These are phyloP conservation scores for Papiliotrema laurentii DNA, from an alignment of 1,284 basidiomycete species.

Conservation along the genomic window DNA sequence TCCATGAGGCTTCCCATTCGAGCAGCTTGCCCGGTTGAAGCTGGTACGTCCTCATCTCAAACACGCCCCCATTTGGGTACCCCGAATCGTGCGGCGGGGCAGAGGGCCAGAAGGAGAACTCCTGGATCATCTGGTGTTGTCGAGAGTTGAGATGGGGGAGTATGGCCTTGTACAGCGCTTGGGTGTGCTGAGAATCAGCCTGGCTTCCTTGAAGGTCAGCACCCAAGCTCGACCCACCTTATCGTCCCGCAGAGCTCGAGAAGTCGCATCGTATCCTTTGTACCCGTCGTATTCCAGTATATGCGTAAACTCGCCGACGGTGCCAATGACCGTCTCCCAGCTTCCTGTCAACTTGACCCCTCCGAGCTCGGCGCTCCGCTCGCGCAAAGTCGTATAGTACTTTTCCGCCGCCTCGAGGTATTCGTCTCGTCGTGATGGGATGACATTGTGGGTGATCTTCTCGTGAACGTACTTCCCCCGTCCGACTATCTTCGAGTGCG, in stretches of 20 bases:
- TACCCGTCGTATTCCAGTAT: conserved; percentile 88
- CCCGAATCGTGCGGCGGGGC: conserved; percentile 66
- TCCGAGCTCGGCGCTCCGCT: conserved; percentile 56
- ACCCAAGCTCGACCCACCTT: conserved; percentile 19
- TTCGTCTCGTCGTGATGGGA: conserved; percentile 68
- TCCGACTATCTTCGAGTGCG: conserved; percentile 78
- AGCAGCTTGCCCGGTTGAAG: conserved; percentile 71
- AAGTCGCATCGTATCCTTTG: conserved; percentile 64
- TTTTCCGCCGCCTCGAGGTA: conserved; percentile 80
- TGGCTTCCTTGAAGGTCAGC: background rate
- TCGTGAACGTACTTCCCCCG: conserved; percentile 75
- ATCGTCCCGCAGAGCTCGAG: conserved; percentile 18
- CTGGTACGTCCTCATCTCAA: conserved; percentile 78
- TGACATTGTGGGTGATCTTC: conserved; percentile 81
- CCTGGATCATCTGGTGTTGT: conserved; percentile 74
- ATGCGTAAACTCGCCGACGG: conserved; percentile 68
- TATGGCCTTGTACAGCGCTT: conserved; percentile 49
- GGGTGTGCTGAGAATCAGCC: conserved; percentile 17
- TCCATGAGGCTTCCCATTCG: conserved; percentile 91
- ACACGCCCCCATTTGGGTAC: conserved; percentile 67
- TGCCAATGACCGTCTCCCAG: conserved; percentile 81
- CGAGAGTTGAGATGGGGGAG: conserved; percentile 67
- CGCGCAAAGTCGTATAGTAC: conserved; percentile 73
- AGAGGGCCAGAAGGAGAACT: conserved; percentile 90
- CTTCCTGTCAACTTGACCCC: conserved; percentile 78